Conservation (phyloP, 2,329 filamentous ascomycete species). For the Aspergillus hiratsukae region DNA sequence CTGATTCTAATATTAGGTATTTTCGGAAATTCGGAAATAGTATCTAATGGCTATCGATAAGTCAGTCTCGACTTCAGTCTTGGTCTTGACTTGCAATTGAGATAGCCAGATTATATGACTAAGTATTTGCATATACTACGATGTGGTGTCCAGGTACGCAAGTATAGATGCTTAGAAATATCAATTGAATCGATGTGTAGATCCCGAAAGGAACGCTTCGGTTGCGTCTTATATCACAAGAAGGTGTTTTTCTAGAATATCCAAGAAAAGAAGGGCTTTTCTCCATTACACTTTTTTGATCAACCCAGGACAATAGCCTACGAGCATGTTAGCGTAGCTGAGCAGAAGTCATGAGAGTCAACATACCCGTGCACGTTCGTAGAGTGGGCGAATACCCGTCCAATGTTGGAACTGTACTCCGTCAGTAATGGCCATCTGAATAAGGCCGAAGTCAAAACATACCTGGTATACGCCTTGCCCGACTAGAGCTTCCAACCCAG, state of each 20-base stretch:
- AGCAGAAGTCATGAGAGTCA: background rate
- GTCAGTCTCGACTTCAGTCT: background rate
- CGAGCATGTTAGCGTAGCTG: background rate
- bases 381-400: conserved; percentile 75
- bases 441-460: conserved; percentile 37
- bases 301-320: background rate
- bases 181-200: background rate
- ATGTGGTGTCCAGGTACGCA: background rate
- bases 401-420: conserved; percentile 66
- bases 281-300: background rate
- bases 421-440: background rate
- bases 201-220: background rate
- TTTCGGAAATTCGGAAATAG: too few species aligned
- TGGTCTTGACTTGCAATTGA: background rate
- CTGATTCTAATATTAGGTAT: background rate
- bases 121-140: background rate
- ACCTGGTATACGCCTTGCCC: conserved; percentile 83
- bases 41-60: background rate
- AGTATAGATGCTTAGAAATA: background rate
- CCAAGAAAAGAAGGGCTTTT: conserved; percentile 12
- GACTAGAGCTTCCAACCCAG: conserved; percentile 82
- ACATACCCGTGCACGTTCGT: conserved; percentile 59
- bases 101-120: background rate
- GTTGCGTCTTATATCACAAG: background rate
- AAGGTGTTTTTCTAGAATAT: background rate